Base-by-base conservation (phyloP, 2,329 filamentous ascomycete species). In the Penicillium sp. region DNA sequence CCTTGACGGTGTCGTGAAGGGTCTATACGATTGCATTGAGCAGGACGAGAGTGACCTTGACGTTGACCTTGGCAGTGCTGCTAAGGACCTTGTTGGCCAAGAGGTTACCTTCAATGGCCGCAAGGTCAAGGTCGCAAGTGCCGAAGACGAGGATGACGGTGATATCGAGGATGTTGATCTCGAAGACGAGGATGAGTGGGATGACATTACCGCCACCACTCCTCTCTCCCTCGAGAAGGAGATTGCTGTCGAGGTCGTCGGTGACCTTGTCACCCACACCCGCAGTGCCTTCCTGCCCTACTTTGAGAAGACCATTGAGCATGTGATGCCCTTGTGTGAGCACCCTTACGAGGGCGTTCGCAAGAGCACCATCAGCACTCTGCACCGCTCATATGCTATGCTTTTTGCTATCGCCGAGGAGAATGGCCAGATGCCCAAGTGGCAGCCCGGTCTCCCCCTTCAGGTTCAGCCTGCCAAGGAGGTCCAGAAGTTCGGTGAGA, bases 221-320 rank as follows among this genome's bases (percentile, higher is more conserved):
- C 88, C 89, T 46, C 81, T 96, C 48, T 88, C 91, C 22, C 81
- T 95, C 62, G 93, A 97, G 77, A 96, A 97, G 73, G 93, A 98
- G 72, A 94, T 97, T 61, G 91, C 93, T 33, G 82, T 95, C 39
- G 93, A 98, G 69, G 90, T 96, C 6, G 80, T 96, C 32, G 93
- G 90, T 57, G 93, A 98, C 65, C 82, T 98, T 54, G 84, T 97
- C 63, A 85, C 87, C 41, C 84, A 94, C 74, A 88, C 88, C 42
- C 89, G 88, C 69, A 80, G 81, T 64, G 80, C 85, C 58, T 88
- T 81, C 67, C 78, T 94, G 58, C 83, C 87, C 5, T 95, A 91
- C 69, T 86, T 96, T 55, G 84, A 95, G 74, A 86, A 88, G 75
- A 88, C 88, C 7, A 81, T 98, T 54, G 85, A 88, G 70, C 83